Base-by-base conservation (phyloP, 495 filamentous ascomycete genomes). In the Amorphotheca resinae region DNA sequence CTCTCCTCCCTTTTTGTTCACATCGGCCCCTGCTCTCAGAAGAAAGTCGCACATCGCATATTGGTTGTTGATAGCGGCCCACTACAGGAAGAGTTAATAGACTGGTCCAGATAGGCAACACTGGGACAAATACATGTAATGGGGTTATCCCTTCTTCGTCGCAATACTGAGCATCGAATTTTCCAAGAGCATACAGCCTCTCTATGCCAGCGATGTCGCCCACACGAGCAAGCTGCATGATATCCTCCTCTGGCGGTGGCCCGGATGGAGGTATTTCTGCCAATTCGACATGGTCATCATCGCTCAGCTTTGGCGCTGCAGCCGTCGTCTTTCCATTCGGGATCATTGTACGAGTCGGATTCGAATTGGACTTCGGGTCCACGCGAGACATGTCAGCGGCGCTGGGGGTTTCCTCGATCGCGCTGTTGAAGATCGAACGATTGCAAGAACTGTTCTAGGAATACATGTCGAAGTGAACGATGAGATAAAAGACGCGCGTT, bases 11-110 rank as follows among this genome's bases (percentile, higher is more conserved):
- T 89, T 89, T 45, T 81, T 82, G 59, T 98, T 95, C 52, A 95
- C 82, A 55, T 88, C 79, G 56, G 87, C 91, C 50, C 91, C 91
- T 41, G 72, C 70, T 45, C 94, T 82, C 49, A 98, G 72, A 11
- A 98, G 77, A 59, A 91, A 93, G 60, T 91, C 88, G 73, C 89
- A 95, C 67, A 94, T 81, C 43, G 85, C 82, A 63, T 87, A 93
- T 59, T 93, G 89, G 59, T 95, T 95, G 64, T 96, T 95, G 62
- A 96, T 95, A n/a, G 91, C 86, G 12, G 91, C 91, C 91, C 91
- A 98, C 89, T 98, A 61, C 17, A 48, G 42, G 34, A 38, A 15
- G n/a, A 42, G 42, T 48, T 39, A 46, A 31, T 14, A 34, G 12
- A 15, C 23, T 15, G 16, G 28, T 44, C 42, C 33, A 31, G 34